Conservation (phyloP, 2,329 filamentous ascomycete genomes). For the Byssothecium circinans region DNA sequence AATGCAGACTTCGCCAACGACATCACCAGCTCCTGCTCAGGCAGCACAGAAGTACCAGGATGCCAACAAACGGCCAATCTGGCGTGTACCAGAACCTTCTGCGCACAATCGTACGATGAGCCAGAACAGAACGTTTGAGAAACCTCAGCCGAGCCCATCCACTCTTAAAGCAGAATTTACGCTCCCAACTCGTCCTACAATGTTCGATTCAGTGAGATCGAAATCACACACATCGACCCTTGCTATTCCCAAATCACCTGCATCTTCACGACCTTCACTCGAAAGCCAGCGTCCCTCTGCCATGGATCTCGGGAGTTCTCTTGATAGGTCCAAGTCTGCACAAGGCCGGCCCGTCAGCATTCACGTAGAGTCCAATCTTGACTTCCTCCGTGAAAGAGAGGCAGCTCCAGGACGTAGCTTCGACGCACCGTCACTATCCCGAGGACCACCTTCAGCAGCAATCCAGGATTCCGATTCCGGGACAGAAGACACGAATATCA, state of each 20-base stretch:
- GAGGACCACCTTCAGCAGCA: slow-evolving; percentile 32
- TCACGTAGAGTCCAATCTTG: slow-evolving; percentile 79
- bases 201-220: slow-evolving; percentile 51
- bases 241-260: slow-evolving; percentile 56
- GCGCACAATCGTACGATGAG: slow-evolving; percentile 51
- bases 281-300: slow-evolving; percentile 69
- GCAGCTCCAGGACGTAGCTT: slow-evolving; percentile 48
- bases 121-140: slow-evolving; percentile 51
- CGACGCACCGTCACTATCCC: slow-evolving; percentile 33
- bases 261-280: slow-evolving; percentile 67
- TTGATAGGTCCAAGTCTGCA: slow-evolving; percentile 64
- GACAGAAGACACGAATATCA: slow-evolving; percentile 66
- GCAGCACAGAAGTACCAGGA: slow-evolving; percentile 41
- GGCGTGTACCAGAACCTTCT: slow-evolving; percentile 54
- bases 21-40: slow-evolving; percentile 29
- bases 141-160: slow-evolving; percentile 38
- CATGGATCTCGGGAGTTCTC: slow-evolving; percentile 61
- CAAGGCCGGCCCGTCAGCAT: slow-evolving; percentile 77
- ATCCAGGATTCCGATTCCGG: slow-evolving; percentile 44
- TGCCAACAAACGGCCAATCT: slow-evolving; percentile 52
- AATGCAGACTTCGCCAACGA: slow-evolving; percentile 73
- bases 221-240: slow-evolving; percentile 55
- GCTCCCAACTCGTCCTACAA: slow-evolving; percentile 43
- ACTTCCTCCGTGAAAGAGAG: slow-evolving; percentile 79
- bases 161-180: slow-evolving; percentile 43